Evolutionary conservation across 2,329 filamentous ascomycete species (phyloP).

Genomic region (Clarireedia homoeocarpa): DNA sequence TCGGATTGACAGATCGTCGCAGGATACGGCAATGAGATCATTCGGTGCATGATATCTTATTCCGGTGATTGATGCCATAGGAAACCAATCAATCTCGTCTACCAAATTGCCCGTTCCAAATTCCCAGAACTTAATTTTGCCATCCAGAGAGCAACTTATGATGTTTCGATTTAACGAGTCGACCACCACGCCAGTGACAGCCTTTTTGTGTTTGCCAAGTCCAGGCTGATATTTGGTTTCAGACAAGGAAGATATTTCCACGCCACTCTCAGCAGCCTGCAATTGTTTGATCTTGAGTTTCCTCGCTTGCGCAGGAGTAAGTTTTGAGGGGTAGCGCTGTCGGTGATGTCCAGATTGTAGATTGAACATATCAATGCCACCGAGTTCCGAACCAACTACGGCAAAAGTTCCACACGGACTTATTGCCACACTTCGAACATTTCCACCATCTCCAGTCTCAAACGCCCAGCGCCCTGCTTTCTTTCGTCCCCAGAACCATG

Average conservation of each 20-base stretch:
- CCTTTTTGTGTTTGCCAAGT: conserved; percentile 67
- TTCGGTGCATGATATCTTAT: conserved; percentile 76
- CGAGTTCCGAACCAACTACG: conserved; percentile 74
- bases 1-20: conserved; percentile 80
- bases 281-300: conserved; percentile 62
- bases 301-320: conserved; percentile 72
- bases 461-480: conserved; percentile 90
- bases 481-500: conserved; percentile 98
- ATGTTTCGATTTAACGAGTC: conserved; percentile 84
- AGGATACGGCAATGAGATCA: conserved; percentile 81
- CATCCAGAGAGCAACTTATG: conserved; percentile 82
- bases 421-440: conserved; percentile 80
- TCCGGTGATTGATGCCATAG: conserved; percentile 65
- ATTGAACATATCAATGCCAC: conserved; percentile 91
- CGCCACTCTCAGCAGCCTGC: conserved; percentile 26
- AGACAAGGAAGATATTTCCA: conserved; percentile 14
- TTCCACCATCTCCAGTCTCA: conserved; percentile 72
- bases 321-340: conserved; percentile 73
- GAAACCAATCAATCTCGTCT: conserved; percentile 77
- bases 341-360: conserved; percentile 86
- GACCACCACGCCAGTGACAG: conserved; percentile 78
- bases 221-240: conserved; percentile 30
- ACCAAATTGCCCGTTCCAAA: conserved; percentile 75
- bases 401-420: conserved; percentile 93
- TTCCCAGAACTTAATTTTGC: conserved; percentile 96